Percentiles rank a stretch among this genome's conserved stretches.
phyloP scores from a whole-genome alignment of 805 yeast species.

The Yarrowia porcina region DNA sequence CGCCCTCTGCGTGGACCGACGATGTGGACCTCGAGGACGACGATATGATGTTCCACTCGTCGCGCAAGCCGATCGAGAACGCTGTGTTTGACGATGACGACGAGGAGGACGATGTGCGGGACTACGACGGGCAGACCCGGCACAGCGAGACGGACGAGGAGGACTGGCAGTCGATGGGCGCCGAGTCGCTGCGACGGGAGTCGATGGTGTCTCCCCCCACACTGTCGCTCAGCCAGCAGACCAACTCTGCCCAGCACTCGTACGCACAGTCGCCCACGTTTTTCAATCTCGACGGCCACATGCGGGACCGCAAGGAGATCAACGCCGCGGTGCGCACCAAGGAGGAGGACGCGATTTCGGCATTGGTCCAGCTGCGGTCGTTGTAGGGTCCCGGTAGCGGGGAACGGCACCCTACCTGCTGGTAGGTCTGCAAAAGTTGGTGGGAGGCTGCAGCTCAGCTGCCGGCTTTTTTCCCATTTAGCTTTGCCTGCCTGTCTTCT shows the following conservation, averaged over 20 bases:
- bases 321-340: constrained; percentile 29
- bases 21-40: constrained; percentile 38
- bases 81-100: constrained; percentile 32
- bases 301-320: constrained; percentile 19
- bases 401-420: background rate
- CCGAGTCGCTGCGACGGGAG: constrained; percentile 54
- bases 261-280: constrained; percentile 19
- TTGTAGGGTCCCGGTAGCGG: background rate
- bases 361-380: constrained; percentile 39
- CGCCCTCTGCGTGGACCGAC: constrained; percentile 32
- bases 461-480: background rate
- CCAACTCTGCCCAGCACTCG: constrained; percentile 8
- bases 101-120: constrained; percentile 35
- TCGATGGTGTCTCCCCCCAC: constrained; percentile 22
- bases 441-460: background rate
- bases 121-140: constrained; percentile 31
- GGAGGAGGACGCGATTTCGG: constrained; percentile 61
- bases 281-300: constrained; percentile 22
- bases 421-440: background rate
- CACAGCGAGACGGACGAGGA: constrained; percentile 89
- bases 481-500: background rate
- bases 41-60: constrained; percentile 37
- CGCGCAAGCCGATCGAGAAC: constrained; percentile 20
- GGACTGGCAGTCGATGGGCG: constrained; percentile 92
- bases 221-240: constrained; percentile 20